Evolutionary conservation across 176 grass and related monocot species (phyloP), one percentile per base, ranked within the genome.

Genomic region (Bonia amplexicaulis): DNA sequence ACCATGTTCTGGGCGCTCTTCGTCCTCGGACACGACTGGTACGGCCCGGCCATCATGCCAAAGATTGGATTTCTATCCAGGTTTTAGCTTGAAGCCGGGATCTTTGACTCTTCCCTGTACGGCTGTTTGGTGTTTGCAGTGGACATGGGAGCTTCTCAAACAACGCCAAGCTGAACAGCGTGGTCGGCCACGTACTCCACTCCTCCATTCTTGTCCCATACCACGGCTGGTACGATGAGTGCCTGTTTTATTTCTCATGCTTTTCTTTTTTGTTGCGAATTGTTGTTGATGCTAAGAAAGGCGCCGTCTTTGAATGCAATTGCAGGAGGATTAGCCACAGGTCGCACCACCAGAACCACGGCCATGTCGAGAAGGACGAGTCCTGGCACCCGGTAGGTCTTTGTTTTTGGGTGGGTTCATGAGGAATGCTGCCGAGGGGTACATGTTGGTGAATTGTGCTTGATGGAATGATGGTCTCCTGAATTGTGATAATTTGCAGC

Each of bases 1-100:
- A 97, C 95, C 79, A 93, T 97, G 95, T 97, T 97, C 85, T 97
- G 95, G 95, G 95, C 92, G 60, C 87, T 97, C 74, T 97, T 97
- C 87, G 95, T 97, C 84, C 92, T 97, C 31, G 95, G 95, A 9
- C 95, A 97, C 47, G 95, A 97, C 88, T 97, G 95, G 95, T 97
- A 89, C 58, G 68, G 35, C 11, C 67, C 81, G 14, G 16, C 9
- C n/a, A 48, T 64, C 74, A 47, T 82, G 27, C 17, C 47, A 31
- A 22, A 47, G 37, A 66, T 80, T 74, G 22, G 40, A 51, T 66
- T 71, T 57, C 22, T 42, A 17, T 42, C 37, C 47, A 33, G 41
- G 25, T 47, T 78, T 79, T 78, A 29, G 47, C 79, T 39, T 40
- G 17, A n/a, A 49, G 16, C 12, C 4, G 22, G 37, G 12, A 41